These are phyloP conservation scores for Climacium dendroides DNA, from an alignment of 225 moss, liverwort and hornwort genomes.

Conservation along the genomic window DNA sequence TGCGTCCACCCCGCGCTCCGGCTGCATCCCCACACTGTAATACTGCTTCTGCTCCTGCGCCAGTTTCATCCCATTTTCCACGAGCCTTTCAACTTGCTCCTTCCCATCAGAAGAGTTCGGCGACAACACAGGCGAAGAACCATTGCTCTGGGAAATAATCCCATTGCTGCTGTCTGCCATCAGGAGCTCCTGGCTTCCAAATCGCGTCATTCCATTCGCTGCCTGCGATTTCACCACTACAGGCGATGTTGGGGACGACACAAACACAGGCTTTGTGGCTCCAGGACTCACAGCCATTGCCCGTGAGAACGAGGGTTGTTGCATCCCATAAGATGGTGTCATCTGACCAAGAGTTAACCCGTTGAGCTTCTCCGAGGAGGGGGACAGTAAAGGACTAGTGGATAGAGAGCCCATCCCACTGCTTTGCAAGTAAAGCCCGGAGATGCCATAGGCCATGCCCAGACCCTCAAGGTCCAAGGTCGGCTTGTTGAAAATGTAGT, in stretches of 20 bases:
- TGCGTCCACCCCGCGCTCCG: conserved; percentile 6
- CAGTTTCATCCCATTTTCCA: conserved; percentile 20
- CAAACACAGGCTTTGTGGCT: background rate
- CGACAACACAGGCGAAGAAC: conserved; percentile 17
- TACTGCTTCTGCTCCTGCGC: conserved; percentile 26
- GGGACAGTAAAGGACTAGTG: conserved; percentile 23
- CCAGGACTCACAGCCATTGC: background rate
- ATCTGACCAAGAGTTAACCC: conserved; percentile 15
- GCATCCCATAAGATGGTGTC: conserved; percentile 3
- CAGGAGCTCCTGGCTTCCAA: conserved; percentile 32
- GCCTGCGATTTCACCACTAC: background rate
- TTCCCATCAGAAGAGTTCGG: conserved; percentile 25
- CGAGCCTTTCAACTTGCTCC: conserved; percentile 13
- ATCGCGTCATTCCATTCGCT: conserved; percentile 12
- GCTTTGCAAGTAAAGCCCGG: conserved; percentile 35
- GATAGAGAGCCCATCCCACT: conserved; percentile 31
- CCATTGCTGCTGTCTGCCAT: conserved; percentile 7
- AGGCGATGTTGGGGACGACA: background rate
- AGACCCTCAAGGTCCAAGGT: conserved; percentile 37
- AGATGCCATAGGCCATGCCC: conserved; percentile 36
- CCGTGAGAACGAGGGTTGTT: background rate
- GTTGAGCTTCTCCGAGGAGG: conserved; percentile 36
- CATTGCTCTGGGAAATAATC: background rate
- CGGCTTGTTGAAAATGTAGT: conserved; percentile 27
- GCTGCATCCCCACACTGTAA: conserved; percentile 3